phyloP scores from a whole-genome alignment of 2,329 filamentous ascomycete genomes.

The Lomentospora prolificans region DNA sequence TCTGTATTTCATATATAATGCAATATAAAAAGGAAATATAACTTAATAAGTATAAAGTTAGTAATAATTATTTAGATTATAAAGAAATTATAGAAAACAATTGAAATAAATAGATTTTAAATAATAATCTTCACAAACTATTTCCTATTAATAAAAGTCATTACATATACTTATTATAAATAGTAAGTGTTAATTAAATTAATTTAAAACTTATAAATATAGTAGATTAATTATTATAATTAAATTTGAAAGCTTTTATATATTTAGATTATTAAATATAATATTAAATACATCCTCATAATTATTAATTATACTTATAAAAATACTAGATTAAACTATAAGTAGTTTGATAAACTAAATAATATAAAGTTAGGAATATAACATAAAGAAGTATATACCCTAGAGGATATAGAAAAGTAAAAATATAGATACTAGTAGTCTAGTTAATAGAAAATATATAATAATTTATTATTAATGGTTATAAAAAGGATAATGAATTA shows the following conservation, averaged over 20 bases:
- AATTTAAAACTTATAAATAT: neutral
- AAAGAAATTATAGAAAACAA: neutral
- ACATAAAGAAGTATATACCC: neutral
- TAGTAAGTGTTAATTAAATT: neutral
- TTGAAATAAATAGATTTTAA: neutral
- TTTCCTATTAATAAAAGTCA: neutral
- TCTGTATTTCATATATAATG: neutral
- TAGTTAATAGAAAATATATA: neutral
- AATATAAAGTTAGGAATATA: neutral
- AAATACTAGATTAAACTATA: neutral
- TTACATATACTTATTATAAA: neutral
- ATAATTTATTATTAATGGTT: neutral
- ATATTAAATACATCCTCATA: neutral
- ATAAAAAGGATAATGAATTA: neutral
- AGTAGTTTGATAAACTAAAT: neutral
- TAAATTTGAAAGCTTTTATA: neutral
- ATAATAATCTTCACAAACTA: neutral
- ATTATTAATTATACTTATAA: neutral
- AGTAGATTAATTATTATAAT: neutral
- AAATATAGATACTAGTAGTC: neutral
- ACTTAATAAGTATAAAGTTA: neutral
- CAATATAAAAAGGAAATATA: neutral
- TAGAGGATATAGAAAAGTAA: neutral
- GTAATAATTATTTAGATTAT: neutral
- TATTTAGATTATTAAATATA: neutral